Conservation (phyloP, 805 yeast species). For the Peterozyma xylosa region DNA sequence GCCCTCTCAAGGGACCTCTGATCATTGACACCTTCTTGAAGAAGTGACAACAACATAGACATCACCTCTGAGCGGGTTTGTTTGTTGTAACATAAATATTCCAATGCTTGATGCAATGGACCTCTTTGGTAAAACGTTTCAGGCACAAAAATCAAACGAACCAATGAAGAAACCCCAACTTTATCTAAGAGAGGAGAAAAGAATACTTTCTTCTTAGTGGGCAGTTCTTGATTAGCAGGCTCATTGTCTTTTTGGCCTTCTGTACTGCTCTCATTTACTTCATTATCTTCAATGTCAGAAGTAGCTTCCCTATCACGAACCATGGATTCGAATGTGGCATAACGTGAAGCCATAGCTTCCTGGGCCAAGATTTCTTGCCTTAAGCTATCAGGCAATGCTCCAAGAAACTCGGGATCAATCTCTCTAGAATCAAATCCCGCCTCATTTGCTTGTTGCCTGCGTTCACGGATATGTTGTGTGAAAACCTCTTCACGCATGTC, state of each 20-base stretch:
- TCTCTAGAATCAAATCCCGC: constrained; percentile 46
- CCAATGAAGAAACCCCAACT: constrained; percentile 64
- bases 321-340: constrained; percentile 15
- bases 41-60: constrained; percentile 55
- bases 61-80: constrained; percentile 73
- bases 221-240: constrained; percentile 8
- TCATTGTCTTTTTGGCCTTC: constrained; percentile 1
- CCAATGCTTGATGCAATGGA: constrained; percentile 55
- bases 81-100: constrained; percentile 63
- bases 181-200: constrained; percentile 68
- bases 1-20: constrained; percentile 54
- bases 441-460: constrained; percentile 47
- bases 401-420: constrained; percentile 71
- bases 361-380: constrained; percentile 57
- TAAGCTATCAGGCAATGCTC: constrained; percentile 65
- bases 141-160: constrained; percentile 68
- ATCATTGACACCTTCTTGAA: constrained; percentile 68
- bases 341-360: constrained; percentile 38
- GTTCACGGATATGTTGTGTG: constrained; percentile 73
- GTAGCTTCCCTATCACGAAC: constrained; percentile 5
- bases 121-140: constrained; percentile 58
- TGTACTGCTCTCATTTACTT: constrained; percentile 11
- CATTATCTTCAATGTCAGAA: constrained; percentile 13
- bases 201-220: constrained; percentile 29
- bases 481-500: constrained; percentile 90